Evolutionary conservation across 2,329 filamentous ascomycete genomes (phyloP).

Genomic region (Lasiodiplodia sp.): DNA sequence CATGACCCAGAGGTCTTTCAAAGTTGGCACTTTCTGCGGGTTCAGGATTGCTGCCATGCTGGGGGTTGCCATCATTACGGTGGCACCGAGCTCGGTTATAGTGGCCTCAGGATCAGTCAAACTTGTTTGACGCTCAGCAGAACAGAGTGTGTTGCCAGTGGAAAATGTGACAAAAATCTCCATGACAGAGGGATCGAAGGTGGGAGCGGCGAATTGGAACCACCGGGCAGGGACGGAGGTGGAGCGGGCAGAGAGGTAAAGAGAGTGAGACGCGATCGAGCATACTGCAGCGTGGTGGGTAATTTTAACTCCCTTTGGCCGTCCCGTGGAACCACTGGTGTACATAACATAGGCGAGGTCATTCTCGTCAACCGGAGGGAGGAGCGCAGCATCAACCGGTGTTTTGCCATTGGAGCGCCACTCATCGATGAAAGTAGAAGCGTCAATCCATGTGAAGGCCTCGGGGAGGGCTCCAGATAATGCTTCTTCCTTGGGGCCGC

Average conservation of each 20-base stretch:
- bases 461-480: slow-evolving; percentile 42
- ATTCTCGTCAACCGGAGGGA: slow-evolving; percentile 23
- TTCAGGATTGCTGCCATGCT: slow-evolving; percentile 79
- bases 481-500: not conserved
- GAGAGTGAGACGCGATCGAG: slow-evolving; percentile 56
- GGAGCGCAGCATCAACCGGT: slow-evolving; percentile 31
- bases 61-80: slow-evolving; percentile 85
- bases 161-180: slow-evolving; percentile 89
- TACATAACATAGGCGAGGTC: slow-evolving; percentile 30
- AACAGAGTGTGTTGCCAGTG: slow-evolving; percentile 78
- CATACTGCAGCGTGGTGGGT: slow-evolving; percentile 35
- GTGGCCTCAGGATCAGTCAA: slow-evolving; percentile 74
- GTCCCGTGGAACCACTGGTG: slow-evolving; percentile 29
- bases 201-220: slow-evolving; percentile 82
- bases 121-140: slow-evolving; percentile 75
- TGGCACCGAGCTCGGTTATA: slow-evolving; percentile 70
- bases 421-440: slow-evolving; percentile 9
- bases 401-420: slow-evolving; percentile 34
- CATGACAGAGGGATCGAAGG: slow-evolving; percentile 87
- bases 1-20: slow-evolving; percentile 79
- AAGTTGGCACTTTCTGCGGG: slow-evolving; percentile 71
- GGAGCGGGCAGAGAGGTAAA: slow-evolving; percentile 64
- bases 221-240: slow-evolving; percentile 63
- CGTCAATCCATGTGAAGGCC: slow-evolving; percentile 20
- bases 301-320: slow-evolving; percentile 30